Percentiles rank a stretch among this genome's conserved stretches.
These are phyloP conservation scores for Diutina neorugosa DNA, from an alignment of 1,139 yeast species.

Conservation along the genomic window DNA sequence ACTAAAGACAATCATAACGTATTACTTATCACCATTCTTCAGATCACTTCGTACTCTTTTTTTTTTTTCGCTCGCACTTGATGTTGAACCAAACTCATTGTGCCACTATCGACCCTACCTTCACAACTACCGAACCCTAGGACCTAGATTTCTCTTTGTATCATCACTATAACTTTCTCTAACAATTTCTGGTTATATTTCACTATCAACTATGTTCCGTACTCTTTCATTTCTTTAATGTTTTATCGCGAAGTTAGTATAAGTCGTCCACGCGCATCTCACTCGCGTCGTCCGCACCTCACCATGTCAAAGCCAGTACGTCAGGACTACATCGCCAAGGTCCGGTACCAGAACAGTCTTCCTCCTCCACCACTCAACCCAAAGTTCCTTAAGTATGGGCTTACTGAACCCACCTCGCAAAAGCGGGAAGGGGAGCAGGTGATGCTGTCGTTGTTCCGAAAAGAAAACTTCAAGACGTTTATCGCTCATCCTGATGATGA, in stretches of 20 bases:
- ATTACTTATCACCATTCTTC: no score
- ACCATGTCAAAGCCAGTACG: conserved; percentile 25
- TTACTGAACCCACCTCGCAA: conserved; percentile 24
- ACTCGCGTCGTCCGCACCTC: background rate
- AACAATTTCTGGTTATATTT: no score
- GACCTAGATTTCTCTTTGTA: no score
- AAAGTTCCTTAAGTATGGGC: conserved; percentile 50
- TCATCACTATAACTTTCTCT: no score
- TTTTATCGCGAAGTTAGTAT: background rate
- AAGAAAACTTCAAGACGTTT: conserved; percentile 57
- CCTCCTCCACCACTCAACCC: conserved; percentile 96
- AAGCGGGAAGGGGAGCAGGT: conserved; percentile 44
- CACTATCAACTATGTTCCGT: background rate
- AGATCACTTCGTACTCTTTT: no score
- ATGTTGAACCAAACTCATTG: no score
- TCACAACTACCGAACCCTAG: no score
- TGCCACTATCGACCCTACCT: no score
- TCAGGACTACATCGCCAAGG: conserved; percentile 83
- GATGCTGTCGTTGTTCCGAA: conserved; percentile 62
- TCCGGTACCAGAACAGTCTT: conserved; percentile 72
- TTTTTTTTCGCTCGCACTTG: no score
- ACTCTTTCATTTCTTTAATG: background rate
- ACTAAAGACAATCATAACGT: no score
- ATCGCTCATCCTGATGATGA: conserved; percentile 59
- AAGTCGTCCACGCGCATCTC: background rate